A percentile compares a stretch with the other conserved stretches of the same genome.
Conservation (phyloP, 2,329 filamentous ascomycete genomes). For the Davidsoniella eucalypti region DNA sequence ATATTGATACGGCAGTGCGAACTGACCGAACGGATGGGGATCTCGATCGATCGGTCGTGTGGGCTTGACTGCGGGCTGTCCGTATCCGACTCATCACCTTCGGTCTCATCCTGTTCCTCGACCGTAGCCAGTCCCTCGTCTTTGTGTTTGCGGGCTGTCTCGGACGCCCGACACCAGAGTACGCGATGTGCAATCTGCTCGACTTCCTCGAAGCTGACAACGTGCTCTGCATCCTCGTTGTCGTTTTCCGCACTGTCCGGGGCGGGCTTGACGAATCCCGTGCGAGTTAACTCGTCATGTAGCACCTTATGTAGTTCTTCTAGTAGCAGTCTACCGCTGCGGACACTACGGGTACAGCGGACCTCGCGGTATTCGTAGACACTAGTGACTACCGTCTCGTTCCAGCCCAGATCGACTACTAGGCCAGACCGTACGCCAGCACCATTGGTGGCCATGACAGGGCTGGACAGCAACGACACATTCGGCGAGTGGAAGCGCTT, state of each 20-base stretch:
- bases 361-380: conserved; percentile 87
- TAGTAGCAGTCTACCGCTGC: conserved; percentile 58
- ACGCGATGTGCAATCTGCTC: conserved; percentile 63
- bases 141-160: conserved; percentile 14
- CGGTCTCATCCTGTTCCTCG: conserved; percentile 40
- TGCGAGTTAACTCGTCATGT: conserved; percentile 24
- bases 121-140: conserved; percentile 32
- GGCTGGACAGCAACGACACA: conserved; percentile 63
- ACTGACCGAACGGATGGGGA: conserved; percentile 30
- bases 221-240: conserved; percentile 17
- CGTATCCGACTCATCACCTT: conserved; percentile 17
- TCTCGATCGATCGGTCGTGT: conserved; percentile 18
- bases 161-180: conserved; percentile 49
- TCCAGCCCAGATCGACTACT: conserved; percentile 83
- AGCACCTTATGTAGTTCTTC: conserved; percentile 52
- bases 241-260: neutral
- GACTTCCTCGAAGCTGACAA: conserved; percentile 58
- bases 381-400: conserved; percentile 69
- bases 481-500: conserved; percentile 62
- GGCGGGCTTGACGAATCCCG: conserved; percentile 16
- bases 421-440: conserved; percentile 76
- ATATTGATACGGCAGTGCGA: conserved; percentile 43
- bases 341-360: conserved; percentile 47
- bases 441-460: conserved; percentile 57
- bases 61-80: neutral